phyloP scores from a whole-genome alignment of 1,139 yeast species.

The Pichia sp. region DNA sequence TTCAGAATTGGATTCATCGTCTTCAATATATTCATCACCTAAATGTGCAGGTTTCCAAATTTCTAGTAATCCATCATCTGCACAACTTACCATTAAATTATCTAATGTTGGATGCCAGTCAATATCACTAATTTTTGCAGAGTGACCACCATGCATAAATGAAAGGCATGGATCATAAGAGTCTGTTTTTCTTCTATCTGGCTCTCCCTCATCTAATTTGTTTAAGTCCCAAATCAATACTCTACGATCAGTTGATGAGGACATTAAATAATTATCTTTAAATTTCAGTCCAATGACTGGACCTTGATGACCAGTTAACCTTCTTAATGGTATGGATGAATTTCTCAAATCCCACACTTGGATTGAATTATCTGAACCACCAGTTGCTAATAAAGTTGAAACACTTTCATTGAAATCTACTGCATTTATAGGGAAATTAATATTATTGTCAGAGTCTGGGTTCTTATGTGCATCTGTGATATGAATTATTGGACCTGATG shows the following conservation, averaged over 20 bases:
- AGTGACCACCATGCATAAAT: constrained; percentile 57
- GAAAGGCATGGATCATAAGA: constrained; percentile 53
- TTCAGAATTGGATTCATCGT: constrained; percentile 33
- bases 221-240: constrained; percentile 47
- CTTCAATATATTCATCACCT: constrained; percentile 39
- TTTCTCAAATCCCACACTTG: constrained; percentile 48
- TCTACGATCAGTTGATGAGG: constrained; percentile 47
- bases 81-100: constrained; percentile 40
- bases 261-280: constrained; percentile 34
- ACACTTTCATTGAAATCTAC: constrained; percentile 44
- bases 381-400: constrained; percentile 41
- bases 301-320: constrained; percentile 43
- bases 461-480: constrained; percentile 34
- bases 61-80: constrained; percentile 48
- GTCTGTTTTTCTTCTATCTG: constrained; percentile 30
- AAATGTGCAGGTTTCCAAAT: constrained; percentile 49
- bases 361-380: constrained; percentile 47
- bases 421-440: constrained; percentile 34
- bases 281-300: constrained; percentile 28
- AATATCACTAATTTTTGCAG: constrained; percentile 44
- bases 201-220: constrained; percentile 39
- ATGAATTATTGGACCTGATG: constrained; percentile 38
- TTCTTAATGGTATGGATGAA: constrained; percentile 40
- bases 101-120: constrained; percentile 44
- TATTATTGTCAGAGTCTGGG: constrained; percentile 23